Conservation (phyloP, 192 early-diverging fungal genomes). For the Rhizophagus prolifer region DNA sequence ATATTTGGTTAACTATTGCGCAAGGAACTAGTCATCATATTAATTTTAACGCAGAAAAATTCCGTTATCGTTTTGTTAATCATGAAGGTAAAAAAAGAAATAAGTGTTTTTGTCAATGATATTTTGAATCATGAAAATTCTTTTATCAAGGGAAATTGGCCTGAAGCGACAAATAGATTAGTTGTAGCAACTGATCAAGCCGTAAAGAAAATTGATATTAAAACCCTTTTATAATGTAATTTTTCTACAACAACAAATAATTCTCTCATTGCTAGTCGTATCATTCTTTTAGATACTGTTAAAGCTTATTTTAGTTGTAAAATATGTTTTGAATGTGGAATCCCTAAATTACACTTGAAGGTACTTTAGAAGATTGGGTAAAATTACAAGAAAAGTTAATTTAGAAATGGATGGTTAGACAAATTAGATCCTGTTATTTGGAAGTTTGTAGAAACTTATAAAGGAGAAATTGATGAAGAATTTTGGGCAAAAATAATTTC, state of each 20-base stretch:
- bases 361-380: background rate
- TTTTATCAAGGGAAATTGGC: background rate
- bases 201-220: background rate
- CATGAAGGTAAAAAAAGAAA: no score
- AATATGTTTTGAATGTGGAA: background rate
- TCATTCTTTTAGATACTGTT: background rate
- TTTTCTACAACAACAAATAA: background rate
- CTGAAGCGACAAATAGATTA: background rate
- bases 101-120: no score
- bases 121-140: no score
- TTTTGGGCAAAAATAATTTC: background rate
- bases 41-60: no score
- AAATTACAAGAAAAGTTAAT: conserved; percentile 4
- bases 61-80: no score
- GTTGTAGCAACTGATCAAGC: background rate
- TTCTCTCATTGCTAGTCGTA: background rate
- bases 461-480: no score
- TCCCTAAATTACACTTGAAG: background rate
- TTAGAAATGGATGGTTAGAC: background rate
- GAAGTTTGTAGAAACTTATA: background rate
- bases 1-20: no score
- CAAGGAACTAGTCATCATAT: no score
- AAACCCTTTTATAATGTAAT: no score
- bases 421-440: background rate
- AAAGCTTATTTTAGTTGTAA: background rate